These are phyloP conservation scores for Penicillium desertorum DNA, from an alignment of 495 filamentous ascomycete species.

Conservation along the genomic window DNA sequence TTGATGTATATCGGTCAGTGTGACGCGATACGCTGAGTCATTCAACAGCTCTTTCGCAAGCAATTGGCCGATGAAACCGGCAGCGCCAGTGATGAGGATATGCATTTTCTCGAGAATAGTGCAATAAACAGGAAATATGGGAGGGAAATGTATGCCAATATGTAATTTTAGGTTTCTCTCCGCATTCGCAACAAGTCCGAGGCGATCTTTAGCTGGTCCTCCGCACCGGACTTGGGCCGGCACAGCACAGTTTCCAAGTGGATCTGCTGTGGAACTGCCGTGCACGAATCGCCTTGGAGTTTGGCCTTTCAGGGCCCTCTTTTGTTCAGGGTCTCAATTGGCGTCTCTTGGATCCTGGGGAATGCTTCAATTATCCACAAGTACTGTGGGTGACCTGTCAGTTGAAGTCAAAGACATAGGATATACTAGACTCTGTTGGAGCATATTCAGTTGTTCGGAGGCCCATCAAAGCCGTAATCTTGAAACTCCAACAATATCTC, in stretches of 20 bases:
- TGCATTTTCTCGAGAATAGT: conserved; percentile 38
- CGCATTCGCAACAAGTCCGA: conserved; percentile 48
- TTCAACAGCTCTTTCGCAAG: conserved; percentile 60
- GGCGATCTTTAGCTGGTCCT: conserved; percentile 21
- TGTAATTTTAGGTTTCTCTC: conserved; percentile 23
- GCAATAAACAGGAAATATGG: background rate
- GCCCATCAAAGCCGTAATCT: background rate
- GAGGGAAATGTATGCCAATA: background rate
- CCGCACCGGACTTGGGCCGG: conserved; percentile 42
- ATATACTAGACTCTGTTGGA: background rate
- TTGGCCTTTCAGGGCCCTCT: background rate
- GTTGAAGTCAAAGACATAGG: background rate
- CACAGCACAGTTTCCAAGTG: conserved; percentile 14
- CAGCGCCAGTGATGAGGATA: conserved; percentile 68
- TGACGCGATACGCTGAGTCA: conserved; percentile 53
- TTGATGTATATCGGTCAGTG: conserved; percentile 61
- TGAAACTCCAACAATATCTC: background rate
- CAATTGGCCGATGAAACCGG: conserved; percentile 67
- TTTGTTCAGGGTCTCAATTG: background rate
- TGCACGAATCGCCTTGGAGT: conserved; percentile 8
- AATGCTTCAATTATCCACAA: background rate
- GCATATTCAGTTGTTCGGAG: background rate
- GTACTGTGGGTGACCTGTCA: background rate
- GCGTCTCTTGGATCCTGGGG: background rate
- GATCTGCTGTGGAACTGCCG: conserved; percentile 20